Evolutionary conservation across 805 yeast genomes (phyloP).

Genomic region (Cyberlindnera saturnus): DNA sequence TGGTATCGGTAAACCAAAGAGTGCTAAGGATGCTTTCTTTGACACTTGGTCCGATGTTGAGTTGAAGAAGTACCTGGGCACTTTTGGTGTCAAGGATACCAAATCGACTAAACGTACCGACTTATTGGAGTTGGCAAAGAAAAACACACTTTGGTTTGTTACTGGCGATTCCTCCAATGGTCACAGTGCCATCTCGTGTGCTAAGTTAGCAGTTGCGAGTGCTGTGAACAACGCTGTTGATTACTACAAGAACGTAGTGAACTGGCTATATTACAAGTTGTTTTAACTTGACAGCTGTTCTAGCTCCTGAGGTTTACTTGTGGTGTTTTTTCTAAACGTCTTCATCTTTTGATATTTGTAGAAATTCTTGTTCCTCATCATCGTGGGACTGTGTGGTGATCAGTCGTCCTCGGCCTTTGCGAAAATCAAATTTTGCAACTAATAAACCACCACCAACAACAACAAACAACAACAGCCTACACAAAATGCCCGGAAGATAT

Average conservation of each 20-base stretch:
- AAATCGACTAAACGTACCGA: conserved; percentile 27
- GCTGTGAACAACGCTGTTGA: conserved; percentile 5
- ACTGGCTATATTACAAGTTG: conserved; percentile 4
- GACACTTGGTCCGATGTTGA: conserved; percentile 39
- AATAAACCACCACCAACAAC: neutral
- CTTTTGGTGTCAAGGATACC: conserved; percentile 34
- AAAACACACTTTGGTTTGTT: conserved; percentile 35
- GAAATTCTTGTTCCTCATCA: too few relatives aligned
- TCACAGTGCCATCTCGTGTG: neutral
- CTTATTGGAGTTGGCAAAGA: conserved; percentile 32
- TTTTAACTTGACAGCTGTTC: neutral
- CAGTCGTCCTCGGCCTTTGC: too few relatives aligned
- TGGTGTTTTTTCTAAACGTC: too few relatives aligned
- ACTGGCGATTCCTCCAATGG: conserved; percentile 20
- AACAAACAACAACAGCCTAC: neutral
- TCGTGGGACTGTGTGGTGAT: too few relatives aligned
- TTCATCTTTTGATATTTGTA: too few relatives aligned
- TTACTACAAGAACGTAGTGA: conserved; percentile 5
- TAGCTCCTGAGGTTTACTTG: too few relatives aligned
- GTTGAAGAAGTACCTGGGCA: conserved; percentile 32
- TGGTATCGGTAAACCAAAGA: conserved; percentile 3
- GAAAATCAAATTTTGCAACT: too few relatives aligned
- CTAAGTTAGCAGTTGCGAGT: conserved; percentile 8
- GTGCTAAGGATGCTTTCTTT: conserved; percentile 23
- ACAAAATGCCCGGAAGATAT: conserved; percentile 38